Evolutionary conservation across 192 early-diverging fungal genomes (phyloP).

Genomic region (Backusella morwellensis): DNA sequence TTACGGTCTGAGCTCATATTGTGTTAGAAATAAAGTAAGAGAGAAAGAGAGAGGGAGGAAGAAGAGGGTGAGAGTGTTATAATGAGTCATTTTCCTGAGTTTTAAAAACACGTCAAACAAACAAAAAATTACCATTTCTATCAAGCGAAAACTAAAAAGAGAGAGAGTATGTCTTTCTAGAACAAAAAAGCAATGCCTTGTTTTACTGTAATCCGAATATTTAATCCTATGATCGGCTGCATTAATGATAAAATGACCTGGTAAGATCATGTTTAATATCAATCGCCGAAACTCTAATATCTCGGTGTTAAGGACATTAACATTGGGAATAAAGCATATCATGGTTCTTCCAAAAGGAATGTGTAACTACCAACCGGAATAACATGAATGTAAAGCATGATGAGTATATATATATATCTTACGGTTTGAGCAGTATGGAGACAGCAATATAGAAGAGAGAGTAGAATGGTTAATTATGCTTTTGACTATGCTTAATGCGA

Average conservation of each 20-base stretch:
- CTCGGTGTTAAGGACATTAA: background rate
- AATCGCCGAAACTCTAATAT: background rate
- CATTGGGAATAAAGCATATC: background rate
- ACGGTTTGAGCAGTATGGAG: background rate
- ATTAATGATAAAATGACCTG: background rate
- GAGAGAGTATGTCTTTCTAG: background rate
- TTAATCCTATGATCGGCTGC: background rate
- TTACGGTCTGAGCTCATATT: constrained; percentile 24
- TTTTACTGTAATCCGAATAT: background rate
- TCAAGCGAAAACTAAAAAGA: background rate
- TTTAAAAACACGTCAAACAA: background rate
- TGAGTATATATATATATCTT: background rate
- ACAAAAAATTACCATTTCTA: background rate
- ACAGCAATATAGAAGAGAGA: too few relatives aligned
- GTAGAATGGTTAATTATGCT: too few relatives aligned
- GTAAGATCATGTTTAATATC: background rate
- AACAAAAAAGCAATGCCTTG: background rate
- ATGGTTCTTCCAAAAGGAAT: background rate
- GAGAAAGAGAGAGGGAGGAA: background rate
- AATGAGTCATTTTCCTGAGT: constrained; percentile 5
- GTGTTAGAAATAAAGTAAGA: background rate
- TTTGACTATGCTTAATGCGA: too few relatives aligned
- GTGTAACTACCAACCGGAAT: background rate
- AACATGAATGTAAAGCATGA: background rate
- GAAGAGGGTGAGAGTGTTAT: background rate